Percentiles rank a stretch among this genome's conserved stretches.
Evolutionary conservation across 495 filamentous ascomycete genomes (phyloP).

Genomic region (Talaromyces nanjingensis): DNA sequence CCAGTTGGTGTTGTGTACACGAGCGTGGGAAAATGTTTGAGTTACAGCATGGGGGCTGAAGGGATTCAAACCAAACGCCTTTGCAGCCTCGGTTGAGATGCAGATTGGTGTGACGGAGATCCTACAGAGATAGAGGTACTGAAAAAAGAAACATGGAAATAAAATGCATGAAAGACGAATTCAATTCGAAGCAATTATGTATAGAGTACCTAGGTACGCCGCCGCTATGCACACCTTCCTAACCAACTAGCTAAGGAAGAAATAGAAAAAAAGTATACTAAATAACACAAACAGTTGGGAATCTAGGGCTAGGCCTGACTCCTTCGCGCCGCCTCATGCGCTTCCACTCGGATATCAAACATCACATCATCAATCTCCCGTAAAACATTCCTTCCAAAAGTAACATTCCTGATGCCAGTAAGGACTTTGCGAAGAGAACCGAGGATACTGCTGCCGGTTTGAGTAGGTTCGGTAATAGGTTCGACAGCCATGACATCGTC

Average conservation of each 20-base stretch:
- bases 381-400: constrained; percentile 43
- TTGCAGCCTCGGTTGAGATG: too few relatives aligned
- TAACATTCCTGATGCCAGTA: constrained; percentile 23
- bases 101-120: too few relatives aligned
- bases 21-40: constrained; percentile 4
- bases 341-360: constrained; percentile 57
- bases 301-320: constrained; percentile 10
- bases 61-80: too few relatives aligned
- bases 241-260: constrained; percentile 1
- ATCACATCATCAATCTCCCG: constrained; percentile 59
- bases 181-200: not conserved
- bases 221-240: constrained; percentile 4
- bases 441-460: constrained; percentile 29
- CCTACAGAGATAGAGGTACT: too few relatives aligned
- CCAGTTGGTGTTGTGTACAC: constrained; percentile 11
- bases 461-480: not conserved
- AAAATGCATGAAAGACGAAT: not conserved
- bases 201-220: not conserved
- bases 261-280: constrained; percentile 11
- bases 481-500: not conserved
- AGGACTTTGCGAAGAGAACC: constrained; percentile 43
- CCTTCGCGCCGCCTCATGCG: constrained; percentile 54
- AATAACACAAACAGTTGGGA: not conserved
- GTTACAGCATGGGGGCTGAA: not conserved
- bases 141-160: not conserved